Evolutionary conservation across 108 stramenopile genomes (phyloP).

Genomic region (Ochromonas danica): DNA sequence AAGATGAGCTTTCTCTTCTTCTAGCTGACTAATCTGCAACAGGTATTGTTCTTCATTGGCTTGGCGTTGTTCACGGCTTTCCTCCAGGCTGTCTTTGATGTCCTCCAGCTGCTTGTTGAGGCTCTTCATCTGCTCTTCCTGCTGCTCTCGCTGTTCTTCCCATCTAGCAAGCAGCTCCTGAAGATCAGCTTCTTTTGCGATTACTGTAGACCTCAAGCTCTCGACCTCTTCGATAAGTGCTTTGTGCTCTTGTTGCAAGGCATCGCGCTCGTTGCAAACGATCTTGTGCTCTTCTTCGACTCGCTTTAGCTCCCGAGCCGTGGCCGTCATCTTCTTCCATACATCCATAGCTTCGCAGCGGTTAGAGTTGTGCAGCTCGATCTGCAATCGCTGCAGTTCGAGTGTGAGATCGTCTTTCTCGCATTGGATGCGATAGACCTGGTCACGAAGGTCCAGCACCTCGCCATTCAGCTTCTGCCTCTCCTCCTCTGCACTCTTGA

Average conservation of each 20-base stretch:
- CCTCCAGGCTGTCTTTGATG: background rate
- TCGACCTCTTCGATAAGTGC: background rate
- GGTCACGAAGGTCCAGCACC: background rate
- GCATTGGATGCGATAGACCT: background rate
- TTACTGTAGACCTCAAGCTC: background rate
- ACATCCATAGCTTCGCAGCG: background rate
- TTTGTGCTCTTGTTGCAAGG: conserved; percentile 7
- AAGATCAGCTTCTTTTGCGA: too few species aligned
- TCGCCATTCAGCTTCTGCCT: background rate
- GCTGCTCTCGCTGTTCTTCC: too few species aligned
- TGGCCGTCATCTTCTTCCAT: conserved; percentile 13
- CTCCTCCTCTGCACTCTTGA: background rate
- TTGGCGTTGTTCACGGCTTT: background rate
- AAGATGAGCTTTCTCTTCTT: background rate
- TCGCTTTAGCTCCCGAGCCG: background rate
- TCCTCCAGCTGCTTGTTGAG: background rate
- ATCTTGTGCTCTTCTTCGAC: conserved; percentile 5
- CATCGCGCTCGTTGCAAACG: background rate
- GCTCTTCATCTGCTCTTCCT: background rate
- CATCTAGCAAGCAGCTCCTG: too few species aligned
- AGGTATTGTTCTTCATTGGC: background rate
- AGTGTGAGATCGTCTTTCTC: background rate
- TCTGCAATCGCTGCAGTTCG: background rate
- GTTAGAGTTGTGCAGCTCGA: background rate
- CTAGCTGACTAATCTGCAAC: background rate